These are phyloP conservation scores for Eremothecium sinecaudum DNA, from an alignment of 1,139 yeast genomes.

Conservation along the genomic window DNA sequence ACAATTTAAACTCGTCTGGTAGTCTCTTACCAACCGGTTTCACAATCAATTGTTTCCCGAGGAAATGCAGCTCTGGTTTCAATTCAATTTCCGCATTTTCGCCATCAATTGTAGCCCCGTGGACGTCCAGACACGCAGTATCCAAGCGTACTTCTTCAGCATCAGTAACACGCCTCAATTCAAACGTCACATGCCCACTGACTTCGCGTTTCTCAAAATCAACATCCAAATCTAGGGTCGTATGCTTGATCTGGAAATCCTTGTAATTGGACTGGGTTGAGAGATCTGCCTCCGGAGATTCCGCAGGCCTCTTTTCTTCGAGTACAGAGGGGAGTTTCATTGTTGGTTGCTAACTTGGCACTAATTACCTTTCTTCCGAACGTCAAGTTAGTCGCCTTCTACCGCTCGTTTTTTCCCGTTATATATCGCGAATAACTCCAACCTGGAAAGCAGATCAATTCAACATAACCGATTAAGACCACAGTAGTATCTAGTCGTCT, in stretches of 20 bases:
- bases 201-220: slow-evolving; percentile 46
- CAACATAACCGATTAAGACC: no score
- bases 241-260: slow-evolving; percentile 41
- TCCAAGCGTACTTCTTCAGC: slow-evolving; percentile 45
- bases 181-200: slow-evolving; percentile 47
- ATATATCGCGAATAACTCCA: no score
- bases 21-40: slow-evolving; percentile 12
- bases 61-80: slow-evolving; percentile 45
- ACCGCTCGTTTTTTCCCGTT: no score
- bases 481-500: no score
- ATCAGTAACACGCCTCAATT: slow-evolving; percentile 31
- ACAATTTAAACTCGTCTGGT: slow-evolving; percentile 29
- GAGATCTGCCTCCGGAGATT: slow-evolving; percentile 56
- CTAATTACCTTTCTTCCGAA: no score
- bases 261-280: slow-evolving; percentile 68
- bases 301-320: slow-evolving; percentile 32
- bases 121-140: slow-evolving; percentile 52
- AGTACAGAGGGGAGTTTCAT: slow-evolving; percentile 18
- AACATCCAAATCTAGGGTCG: slow-evolving; percentile 46
- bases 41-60: slow-evolving; percentile 57
- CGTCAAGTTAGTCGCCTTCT: no score
- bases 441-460: no score
- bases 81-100: slow-evolving; percentile 33
- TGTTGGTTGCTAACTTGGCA: no score
- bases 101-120: slow-evolving; percentile 41